Base-by-base conservation (phyloP, 805 yeast species). In the Kuraishia borneana region DNA sequence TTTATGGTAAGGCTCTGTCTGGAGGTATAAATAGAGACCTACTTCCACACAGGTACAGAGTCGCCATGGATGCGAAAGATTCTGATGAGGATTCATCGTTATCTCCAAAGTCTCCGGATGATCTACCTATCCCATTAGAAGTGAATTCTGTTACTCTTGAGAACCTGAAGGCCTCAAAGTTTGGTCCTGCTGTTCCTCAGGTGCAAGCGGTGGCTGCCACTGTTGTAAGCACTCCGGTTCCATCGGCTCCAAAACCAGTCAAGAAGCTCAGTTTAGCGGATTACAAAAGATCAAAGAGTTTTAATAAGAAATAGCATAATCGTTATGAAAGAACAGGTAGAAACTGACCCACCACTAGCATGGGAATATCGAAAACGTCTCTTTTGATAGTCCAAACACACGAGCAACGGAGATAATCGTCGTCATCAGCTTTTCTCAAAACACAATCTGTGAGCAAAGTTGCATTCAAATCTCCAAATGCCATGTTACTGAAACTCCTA, bases 311-410 rank as follows among this genome's bases (percentile, higher is more conserved):
- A 28, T 28, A n/a, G 17, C 18, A 17, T 13, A 10, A 7, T 7
- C 23, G 23, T 10, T 10, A 21, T 21, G 7, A 21, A 23, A 80
- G 55, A 2, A 80, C 69, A 1, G 92, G 92, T 29, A 82, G 50
- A 46, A 82, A 80, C 48, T 83, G 89, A 0, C 94, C 94, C 30
- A 82, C 78, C 14, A 83, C 74, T 47, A 83, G 60, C 83, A 83
- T 76, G 6, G 95, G 94, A 32, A 83, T 73, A 54, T 82, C 89
- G 56, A 82, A 83, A 32, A 78, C 73, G 56, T 83, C 94, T 43
- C 92, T 61, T 43, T 81, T 81, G 12, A 83, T 84, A 0, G 94
- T 83, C 87, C 92, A 81, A 12, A 83, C 83, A 28, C 84, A 75
- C 26, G 87, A 77, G 45, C 87, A 82, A 39, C 73, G 73, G 29